Base-by-base conservation (phyloP, 2,329 filamentous ascomycete species). In the Harringtonia lauricola region DNA sequence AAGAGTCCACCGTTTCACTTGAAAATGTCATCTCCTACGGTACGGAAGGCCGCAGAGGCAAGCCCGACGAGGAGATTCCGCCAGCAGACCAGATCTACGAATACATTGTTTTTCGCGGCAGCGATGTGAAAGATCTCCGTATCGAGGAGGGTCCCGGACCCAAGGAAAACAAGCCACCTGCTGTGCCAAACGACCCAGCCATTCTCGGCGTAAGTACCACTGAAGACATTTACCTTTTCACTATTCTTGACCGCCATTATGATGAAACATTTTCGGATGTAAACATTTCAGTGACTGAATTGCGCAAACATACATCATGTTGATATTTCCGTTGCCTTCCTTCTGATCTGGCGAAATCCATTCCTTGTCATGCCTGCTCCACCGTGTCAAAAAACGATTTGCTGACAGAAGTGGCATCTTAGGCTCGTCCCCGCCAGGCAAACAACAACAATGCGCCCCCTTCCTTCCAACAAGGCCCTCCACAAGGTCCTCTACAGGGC, bases 321-420 rank as follows among this genome's bases (percentile, higher is more conserved):
- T 81, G 89, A 95, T 79, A 82, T 84, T 82, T 95, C 89, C 88
- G 89, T 95, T 95, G 89, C 88, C 89, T 95, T 95, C 89, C 89
- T 95, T 95, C 88, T 95, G 88, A 95, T 80, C 44, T 36, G 42
- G 46, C 39, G 17, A n/a, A n/a, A 19, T 19, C 31, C 28, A 4
- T 9, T 29, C n/a, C 35, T 21, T 4, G 14, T 33, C 3, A 24
- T 24, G 21, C 26, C 28, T n/a, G 21, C 21, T n/a, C 26, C 5
- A 28, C 14, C n/a, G 18, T 18, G 13, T 36, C 4, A 21, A 9
- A 4, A 22, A 10, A 30, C 30, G 8, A 5, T 21, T 35, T 43
- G 41, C 41, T 45, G 24, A 48, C 43, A 34, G 12, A 26, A 6
- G 13, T 17, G 13, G 28, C 36, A 33, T 24, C 24, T 15, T 51